phyloP scores from a whole-genome alignment of 148 eudicot species.

The Rhododendron griersonianum region DNA sequence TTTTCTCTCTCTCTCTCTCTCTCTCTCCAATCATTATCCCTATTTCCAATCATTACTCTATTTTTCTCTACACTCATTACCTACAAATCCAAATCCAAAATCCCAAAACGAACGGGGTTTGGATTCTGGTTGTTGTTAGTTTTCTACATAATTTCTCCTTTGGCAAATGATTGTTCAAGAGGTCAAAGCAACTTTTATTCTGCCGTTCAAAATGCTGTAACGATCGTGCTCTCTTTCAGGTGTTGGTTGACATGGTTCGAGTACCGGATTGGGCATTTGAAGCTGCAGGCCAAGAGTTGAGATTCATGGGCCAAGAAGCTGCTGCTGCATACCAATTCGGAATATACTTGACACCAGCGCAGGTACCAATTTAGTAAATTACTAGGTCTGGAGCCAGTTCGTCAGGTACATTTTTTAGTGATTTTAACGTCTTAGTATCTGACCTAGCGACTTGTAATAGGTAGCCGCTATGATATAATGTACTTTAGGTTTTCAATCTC shows the following conservation, averaged over 20 bases:
- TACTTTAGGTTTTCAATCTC: background rate
- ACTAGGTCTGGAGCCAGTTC: background rate
- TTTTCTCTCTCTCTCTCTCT: too few relatives aligned
- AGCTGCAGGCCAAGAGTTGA: conserved; percentile 94
- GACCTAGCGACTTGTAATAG: background rate
- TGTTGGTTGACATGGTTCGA: conserved; percentile 85
- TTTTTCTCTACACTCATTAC: too few relatives aligned
- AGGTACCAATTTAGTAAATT: conserved; percentile 39
- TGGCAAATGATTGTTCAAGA: background rate
- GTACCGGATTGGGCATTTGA: conserved; percentile 99
- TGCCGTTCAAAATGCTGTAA: background rate
- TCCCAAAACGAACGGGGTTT: too few relatives aligned
- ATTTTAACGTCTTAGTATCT: background rate
- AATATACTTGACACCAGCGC: conserved; percentile 77
- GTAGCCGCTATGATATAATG: background rate
- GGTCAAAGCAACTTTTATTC: background rate
- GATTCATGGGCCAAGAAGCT: conserved; percentile 93
- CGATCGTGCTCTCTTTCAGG: conserved; percentile 30
- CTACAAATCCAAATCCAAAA: too few relatives aligned
- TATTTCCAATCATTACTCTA: too few relatives aligned
- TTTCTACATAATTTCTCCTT: background rate
- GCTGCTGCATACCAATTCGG: conserved; percentile 84
- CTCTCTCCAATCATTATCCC: too few relatives aligned
- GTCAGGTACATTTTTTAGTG: background rate
- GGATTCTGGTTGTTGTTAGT: background rate